Percentiles rank a stretch among this genome's conserved stretches.
These are phyloP conservation scores for Astrothelium subdiscretum DNA, from an alignment of 495 filamentous ascomycete genomes.

Conservation along the genomic window DNA sequence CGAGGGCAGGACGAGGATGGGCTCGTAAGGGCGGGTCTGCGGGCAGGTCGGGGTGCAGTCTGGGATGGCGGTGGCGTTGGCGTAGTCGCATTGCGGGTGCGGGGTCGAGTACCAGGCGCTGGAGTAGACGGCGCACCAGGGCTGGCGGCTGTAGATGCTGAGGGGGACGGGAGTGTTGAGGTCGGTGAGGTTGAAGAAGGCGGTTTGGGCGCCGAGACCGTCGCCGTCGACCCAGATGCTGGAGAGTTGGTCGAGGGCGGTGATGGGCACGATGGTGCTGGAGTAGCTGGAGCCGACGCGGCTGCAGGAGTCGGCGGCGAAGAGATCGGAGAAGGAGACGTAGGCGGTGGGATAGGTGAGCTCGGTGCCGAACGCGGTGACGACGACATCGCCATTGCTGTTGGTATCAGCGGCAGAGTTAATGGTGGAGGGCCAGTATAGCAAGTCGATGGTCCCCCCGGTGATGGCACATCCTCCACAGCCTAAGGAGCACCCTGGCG, in stretches of 20 bases:
- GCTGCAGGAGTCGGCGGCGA: slow-evolving; percentile 1
- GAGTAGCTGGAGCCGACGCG: not conserved
- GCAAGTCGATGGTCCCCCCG: not conserved
- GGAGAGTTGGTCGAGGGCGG: not conserved
- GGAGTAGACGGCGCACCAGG: not conserved
- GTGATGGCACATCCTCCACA: slow-evolving; percentile 2
- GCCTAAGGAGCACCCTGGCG: not conserved
- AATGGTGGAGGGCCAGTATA: not conserved
- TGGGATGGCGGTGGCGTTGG: not conserved
- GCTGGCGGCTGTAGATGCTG: slow-evolving; percentile 4
- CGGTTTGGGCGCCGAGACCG: not conserved
- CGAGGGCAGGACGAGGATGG: not conserved
- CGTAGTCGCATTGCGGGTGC: not conserved
- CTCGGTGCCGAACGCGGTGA: not conserved
- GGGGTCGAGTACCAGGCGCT: not conserved
- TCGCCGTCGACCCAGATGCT: not conserved
- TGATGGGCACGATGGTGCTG: slow-evolving; percentile 2
- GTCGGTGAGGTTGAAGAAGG: slow-evolving; percentile 7
- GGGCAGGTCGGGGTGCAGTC: not conserved
- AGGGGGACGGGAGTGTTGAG: slow-evolving; percentile 7
- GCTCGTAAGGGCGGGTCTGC: not conserved
- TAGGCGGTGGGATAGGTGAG: slow-evolving; percentile 3
- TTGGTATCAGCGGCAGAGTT: not conserved
- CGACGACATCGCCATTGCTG: not conserved
- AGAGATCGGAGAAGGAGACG: not conserved